These are phyloP conservation scores for Acanthamoeba triangularis DNA, from an alignment of 208 protist species.

Conservation along the genomic window DNA sequence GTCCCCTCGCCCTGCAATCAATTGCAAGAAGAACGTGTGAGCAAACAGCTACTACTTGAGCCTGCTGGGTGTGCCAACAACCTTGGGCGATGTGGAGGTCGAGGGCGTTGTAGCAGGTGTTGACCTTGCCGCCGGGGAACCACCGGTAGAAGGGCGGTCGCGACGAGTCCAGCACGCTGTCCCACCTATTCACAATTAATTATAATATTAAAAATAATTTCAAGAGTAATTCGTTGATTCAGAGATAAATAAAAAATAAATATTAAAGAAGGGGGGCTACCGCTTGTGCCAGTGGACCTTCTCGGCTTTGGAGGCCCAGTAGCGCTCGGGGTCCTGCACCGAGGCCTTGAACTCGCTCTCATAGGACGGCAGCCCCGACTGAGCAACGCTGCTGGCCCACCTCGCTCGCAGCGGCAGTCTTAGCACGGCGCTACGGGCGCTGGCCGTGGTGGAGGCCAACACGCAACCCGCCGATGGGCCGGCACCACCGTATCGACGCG, in stretches of 20 bases:
- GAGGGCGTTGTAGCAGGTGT: constrained; percentile 81
- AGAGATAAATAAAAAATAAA: no score
- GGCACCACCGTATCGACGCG: no score
- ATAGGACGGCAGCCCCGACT: not conserved
- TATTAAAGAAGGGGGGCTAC: not conserved
- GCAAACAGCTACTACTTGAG: not conserved
- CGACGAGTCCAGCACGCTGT: constrained; percentile 36
- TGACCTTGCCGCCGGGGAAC: constrained; percentile 39
- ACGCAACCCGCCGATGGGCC: no score
- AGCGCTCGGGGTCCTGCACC: constrained; percentile 30
- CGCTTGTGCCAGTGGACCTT: constrained; percentile 62
- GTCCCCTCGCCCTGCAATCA: not conserved
- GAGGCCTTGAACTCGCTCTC: constrained; percentile 52
- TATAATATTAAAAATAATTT: not conserved
- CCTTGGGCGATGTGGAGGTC: constrained; percentile 68
- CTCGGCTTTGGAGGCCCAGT: constrained; percentile 51
- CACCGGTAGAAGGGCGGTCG: constrained; percentile 9
- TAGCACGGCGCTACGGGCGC: not conserved
- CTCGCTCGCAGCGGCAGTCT: not conserved
- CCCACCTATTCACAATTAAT: not conserved
- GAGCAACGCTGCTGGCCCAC: not conserved
- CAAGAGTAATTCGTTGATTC: not conserved
- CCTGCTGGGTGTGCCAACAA: no score
- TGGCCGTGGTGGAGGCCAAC: no score
- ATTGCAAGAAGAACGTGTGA: not conserved